Base-by-base conservation (phyloP, 495 filamentous ascomycete species). In the Xylaria acuta region DNA sequence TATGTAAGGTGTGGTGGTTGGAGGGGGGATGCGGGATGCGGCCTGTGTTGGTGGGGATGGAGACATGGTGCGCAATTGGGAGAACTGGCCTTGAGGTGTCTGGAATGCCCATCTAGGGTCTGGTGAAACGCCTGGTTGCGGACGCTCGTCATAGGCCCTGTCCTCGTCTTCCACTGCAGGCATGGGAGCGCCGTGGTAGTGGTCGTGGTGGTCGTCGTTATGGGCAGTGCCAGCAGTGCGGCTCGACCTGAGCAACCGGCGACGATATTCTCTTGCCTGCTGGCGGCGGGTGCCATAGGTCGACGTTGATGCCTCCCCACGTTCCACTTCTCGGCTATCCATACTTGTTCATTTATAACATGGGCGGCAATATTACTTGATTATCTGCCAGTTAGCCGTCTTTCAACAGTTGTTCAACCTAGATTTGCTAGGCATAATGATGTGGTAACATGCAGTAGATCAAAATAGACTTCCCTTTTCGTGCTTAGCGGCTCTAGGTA, bases 191-290 rank as follows among this genome's bases (percentile, higher is more conserved):
- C 38, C 14, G 8, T 49, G 54, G 27, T 20, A 6, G 41, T 56
- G 62, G 60, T 34, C 51, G 14, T 56, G 54, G 27, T 20, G 7
- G 41, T 56, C 49, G 60, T 34, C 51, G 14, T 56, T 73, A 38
- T 38, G 49, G 20, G 30, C n/a, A 11, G n/a, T 38, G 49, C 63
- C 30, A 30, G n/a, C 62, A n/a, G 54, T 58, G 36, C 27, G 70
- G 38, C 64, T 63, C 38, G 43, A 47, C 45, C 66, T 70, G 59
- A 54, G 72, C 22, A 69, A 67, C n/a, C 77, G 72, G 43, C 77
- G 73, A 41, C 77, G 75, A 32, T 75, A 76, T 22, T 79, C 75
- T 14, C 74, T 70, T 53, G 73, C 73, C 36, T 79, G 77, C 30
- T 75, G 75, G n/a, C 73, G 77, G 53, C 75, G 70, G 32, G 60